phyloP scores from a whole-genome alignment of 129 eudicot genomes.

The Calendula officinalis region DNA sequence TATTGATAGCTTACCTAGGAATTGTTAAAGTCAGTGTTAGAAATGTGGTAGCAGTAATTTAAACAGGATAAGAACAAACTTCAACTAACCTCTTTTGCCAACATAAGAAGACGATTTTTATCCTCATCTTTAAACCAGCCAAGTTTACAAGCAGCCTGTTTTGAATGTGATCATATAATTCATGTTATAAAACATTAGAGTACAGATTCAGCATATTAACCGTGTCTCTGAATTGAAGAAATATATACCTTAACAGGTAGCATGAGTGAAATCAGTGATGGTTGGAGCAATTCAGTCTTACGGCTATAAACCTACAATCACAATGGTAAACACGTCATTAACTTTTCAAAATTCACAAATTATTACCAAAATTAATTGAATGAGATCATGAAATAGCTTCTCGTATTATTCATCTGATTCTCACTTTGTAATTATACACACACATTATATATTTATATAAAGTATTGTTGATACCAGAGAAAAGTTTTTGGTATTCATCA shows the following conservation, averaged over 20 bases:
- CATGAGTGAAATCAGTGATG: conserved; percentile 39
- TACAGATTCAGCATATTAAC: neutral
- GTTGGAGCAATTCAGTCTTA: conserved; percentile 24
- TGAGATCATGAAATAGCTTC: neutral
- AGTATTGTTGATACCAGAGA: too few species aligned
- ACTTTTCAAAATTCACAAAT: neutral
- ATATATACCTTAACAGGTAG: conserved; percentile 36
- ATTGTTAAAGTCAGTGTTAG: neutral
- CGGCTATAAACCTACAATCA: conserved; percentile 31
- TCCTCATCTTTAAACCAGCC: conserved; percentile 36
- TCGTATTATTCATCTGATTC: too few species aligned
- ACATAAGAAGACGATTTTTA: conserved; percentile 28
- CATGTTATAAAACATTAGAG: neutral
- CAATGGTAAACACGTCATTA: neutral
- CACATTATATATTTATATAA: too few species aligned
- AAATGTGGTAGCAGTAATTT: neutral
- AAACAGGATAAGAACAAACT: conserved; percentile 7
- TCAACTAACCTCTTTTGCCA: conserved; percentile 35
- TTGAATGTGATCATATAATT: neutral
- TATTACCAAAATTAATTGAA: neutral
- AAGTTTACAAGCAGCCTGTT: conserved; percentile 38
- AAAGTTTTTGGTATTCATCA: too few species aligned
- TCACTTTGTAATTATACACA: too few species aligned
- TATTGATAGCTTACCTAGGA: conserved; percentile 30
- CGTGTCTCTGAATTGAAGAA: conserved; percentile 4